Base-by-base conservation (phyloP, 371 early-diverging fungal genomes). In the Mucor racemosus region DNA sequence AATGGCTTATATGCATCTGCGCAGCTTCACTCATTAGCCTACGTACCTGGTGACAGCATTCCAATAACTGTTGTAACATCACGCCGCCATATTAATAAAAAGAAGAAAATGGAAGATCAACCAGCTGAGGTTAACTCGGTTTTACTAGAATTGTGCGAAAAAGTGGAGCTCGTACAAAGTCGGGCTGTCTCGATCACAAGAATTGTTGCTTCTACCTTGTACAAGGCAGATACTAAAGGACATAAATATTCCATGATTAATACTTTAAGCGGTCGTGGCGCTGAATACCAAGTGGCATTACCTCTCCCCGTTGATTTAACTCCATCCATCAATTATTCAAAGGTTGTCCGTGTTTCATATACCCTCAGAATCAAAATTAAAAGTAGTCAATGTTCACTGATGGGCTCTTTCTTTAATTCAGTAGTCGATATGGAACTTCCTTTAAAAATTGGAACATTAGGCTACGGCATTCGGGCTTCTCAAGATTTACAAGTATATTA, bases 371-470 rank as follows among this genome's bases (percentile, higher is more conserved):
- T 77, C 35, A 64, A 55, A 7, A 36, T 80, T 39, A 73, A 76
- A 42, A 69, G 74, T 11, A 68, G 61, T 48, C 69, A 68, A 19
- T 17, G 38, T 13, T 9, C 38, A 7, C n/a, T 71, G 13, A 42
- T 62, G 19, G 70, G 73, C 1, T 26, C 65, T 0, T 26, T 77
- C 5, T 68, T 71, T 48, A 53, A 64, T 26, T 61, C 67, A 7
- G 39, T 14, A 8, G 57, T 63, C 14, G 48, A 50, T 13, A 66
- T 74, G n/a, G 73, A 71, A 3, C 17, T 76, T 0, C 76, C 77
- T 8, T 50, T 80, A 21, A 73, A 72, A 4, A 66, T 80, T 3
- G 80, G 80, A 7, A 80, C 80, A 0, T 54, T 80, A 44, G 80
- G 80, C 17, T 70, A 72, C 17, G 80, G 80, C 50, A 69, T 77